A percentile compares a stretch with the other conserved stretches of the same genome.
These are phyloP conservation scores for Plicaturopsis crispa DNA, from an alignment of 768 basidiomycete genomes.

Conservation along the genomic window DNA sequence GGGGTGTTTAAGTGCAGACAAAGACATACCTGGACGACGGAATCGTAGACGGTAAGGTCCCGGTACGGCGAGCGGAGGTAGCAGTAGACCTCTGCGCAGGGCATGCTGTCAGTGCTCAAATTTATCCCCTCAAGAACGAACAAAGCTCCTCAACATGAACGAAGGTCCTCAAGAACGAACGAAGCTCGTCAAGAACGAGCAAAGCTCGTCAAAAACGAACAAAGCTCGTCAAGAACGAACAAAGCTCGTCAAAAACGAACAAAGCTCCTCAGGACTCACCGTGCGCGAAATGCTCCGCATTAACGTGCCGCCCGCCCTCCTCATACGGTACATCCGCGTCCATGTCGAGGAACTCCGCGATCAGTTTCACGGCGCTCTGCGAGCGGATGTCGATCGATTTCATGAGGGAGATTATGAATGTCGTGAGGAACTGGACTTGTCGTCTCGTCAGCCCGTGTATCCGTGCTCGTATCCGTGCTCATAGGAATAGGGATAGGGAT, in stretches of 20 bases:
- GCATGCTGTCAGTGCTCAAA: not conserved
- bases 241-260: not conserved
- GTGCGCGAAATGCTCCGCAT: conserved; percentile 93
- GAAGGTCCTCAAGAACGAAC: conserved; percentile 1
- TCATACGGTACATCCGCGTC: conserved; percentile 62
- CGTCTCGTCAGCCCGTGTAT: conserved; percentile 13
- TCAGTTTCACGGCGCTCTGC: conserved; percentile 73
- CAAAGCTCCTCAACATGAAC: not conserved
- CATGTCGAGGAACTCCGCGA: conserved; percentile 87
- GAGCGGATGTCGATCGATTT: conserved; percentile 90
- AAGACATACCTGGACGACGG: conserved; percentile 60
- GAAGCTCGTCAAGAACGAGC: conserved; percentile 1
- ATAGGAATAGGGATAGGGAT: too few relatives aligned
- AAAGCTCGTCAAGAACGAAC: not conserved
- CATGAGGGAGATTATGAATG: conserved; percentile 84
- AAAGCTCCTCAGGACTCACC: conserved; percentile 59
- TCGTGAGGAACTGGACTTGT: conserved; percentile 71
- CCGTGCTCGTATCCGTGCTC: too few relatives aligned
- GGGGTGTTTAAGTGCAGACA: not conserved
- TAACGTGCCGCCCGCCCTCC: conserved; percentile 49
- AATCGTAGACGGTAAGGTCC: conserved; percentile 79
- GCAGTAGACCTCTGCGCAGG: conserved; percentile 82
- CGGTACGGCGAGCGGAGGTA: conserved; percentile 86
- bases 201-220: conserved; percentile 2
- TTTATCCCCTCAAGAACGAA: too few relatives aligned